phyloP scores from a whole-genome alignment of 108 stramenopile genomes.

The Asterionellopsis glacialis region DNA sequence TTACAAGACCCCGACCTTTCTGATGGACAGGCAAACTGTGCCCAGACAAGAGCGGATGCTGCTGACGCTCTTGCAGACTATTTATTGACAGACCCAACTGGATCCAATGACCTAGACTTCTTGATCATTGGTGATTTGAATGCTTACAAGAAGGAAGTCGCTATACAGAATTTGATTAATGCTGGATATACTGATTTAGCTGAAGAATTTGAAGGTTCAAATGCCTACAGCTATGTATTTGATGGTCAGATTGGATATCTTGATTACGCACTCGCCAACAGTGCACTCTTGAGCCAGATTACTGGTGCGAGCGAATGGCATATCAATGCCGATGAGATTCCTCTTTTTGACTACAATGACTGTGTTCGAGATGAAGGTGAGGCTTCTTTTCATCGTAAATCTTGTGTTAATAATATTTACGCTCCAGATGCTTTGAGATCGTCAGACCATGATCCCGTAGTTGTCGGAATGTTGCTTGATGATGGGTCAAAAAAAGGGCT shows the following conservation, averaged over 20 bases:
- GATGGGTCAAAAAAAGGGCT: too few relatives aligned
- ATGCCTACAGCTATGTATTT: slow-evolving; percentile 23
- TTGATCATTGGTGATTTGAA: slow-evolving; percentile 32
- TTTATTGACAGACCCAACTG: slow-evolving; percentile 24
- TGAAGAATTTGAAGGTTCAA: slow-evolving; percentile 11
- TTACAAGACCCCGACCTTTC: slow-evolving; percentile 13
- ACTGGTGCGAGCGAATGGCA: slow-evolving; percentile 25
- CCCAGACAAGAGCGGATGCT: slow-evolving; percentile 9
- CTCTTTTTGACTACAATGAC: too few relatives aligned
- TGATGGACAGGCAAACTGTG: slow-evolving; percentile 26
- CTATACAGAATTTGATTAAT: slow-evolving; percentile 13
- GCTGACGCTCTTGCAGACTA: slow-evolving; percentile 19
- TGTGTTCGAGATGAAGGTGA: too few relatives aligned
- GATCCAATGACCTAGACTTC: background rate
- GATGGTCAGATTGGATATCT: slow-evolving; percentile 32
- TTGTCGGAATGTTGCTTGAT: too few relatives aligned
- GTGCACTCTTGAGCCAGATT: too few relatives aligned
- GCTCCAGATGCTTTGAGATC: too few relatives aligned
- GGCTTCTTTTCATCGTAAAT: too few relatives aligned
- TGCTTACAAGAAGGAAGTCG: slow-evolving; percentile 21
- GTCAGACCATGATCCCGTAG: too few relatives aligned
- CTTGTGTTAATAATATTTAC: too few relatives aligned
- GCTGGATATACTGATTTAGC: slow-evolving; percentile 7
- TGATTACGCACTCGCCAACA: slow-evolving; percentile 20
- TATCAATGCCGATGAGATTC: slow-evolving; percentile 29